Evolutionary conservation across 257 asterid species (phyloP).

Genomic region (Nicotiana sylvestris): DNA sequence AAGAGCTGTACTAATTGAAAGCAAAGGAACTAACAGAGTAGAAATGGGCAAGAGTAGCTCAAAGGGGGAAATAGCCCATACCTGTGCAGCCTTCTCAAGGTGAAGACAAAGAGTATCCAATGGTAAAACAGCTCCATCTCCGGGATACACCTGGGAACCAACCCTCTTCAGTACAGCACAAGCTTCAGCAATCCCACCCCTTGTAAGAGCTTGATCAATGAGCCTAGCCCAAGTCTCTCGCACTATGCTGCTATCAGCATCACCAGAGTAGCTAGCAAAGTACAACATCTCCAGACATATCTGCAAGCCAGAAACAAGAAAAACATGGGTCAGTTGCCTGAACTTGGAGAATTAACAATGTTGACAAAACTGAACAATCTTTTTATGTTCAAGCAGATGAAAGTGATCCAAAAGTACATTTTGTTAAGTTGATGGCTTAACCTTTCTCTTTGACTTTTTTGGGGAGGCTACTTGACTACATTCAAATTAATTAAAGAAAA

Average conservation of each 20-base stretch:
- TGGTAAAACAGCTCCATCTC: conserved; percentile 86
- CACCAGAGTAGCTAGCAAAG: conserved; percentile 94
- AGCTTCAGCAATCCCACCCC: conserved; percentile 96
- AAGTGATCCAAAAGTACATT: background rate
- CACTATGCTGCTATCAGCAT: conserved; percentile 84
- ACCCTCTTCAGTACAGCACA: conserved; percentile 83
- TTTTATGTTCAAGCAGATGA: background rate
- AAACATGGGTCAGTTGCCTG: background rate
- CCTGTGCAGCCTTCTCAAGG: conserved; percentile 87
- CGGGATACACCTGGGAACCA: conserved; percentile 74
- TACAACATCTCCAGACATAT: conserved; percentile 90
- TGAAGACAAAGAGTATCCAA: conserved; percentile 83
- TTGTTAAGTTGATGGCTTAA: background rate
- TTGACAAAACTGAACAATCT: background rate
- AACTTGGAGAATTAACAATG: background rate
- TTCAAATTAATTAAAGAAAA: background rate
- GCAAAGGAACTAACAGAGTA: background rate
- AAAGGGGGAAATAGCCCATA: conserved; percentile 1
- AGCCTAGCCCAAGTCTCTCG: conserved; percentile 96
- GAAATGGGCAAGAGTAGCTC: background rate
- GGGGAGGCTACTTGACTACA: background rate
- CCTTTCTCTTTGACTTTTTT: background rate
- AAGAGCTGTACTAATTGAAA: background rate
- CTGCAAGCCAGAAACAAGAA: conserved; percentile 32
- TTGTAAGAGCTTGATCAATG: conserved; percentile 83